Conservation (phyloP, 2,329 filamentous ascomycete species). For the Cladosporium halotolerans region DNA sequence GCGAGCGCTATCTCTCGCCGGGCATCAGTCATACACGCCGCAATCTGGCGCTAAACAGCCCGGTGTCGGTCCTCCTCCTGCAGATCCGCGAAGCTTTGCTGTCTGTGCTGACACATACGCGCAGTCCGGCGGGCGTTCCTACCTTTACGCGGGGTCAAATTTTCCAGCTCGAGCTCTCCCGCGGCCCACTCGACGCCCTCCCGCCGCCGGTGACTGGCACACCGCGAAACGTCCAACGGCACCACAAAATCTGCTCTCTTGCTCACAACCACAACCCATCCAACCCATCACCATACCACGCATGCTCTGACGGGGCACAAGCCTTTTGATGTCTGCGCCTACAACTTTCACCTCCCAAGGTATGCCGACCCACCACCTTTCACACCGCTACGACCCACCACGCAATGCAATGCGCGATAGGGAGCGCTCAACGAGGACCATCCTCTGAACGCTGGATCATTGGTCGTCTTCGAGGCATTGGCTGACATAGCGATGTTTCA, state of each 20-base stretch:
- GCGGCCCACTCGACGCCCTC: background rate
- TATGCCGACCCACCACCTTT: slow-evolving; percentile 29
- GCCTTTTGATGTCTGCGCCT: slow-evolving; percentile 41
- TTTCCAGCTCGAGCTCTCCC: background rate
- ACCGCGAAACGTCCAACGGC: background rate
- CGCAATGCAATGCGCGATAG: slow-evolving; percentile 14
- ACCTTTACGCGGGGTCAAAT: background rate
- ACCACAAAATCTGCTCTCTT: background rate
- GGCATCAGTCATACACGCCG: background rate
- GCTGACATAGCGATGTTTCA: slow-evolving; percentile 24
- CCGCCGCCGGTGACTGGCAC: background rate
- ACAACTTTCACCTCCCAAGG: slow-evolving; percentile 49
- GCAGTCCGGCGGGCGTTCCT: no score
- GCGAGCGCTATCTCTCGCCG: background rate
- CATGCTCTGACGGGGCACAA: slow-evolving; percentile 17
- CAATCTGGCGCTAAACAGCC: background rate
- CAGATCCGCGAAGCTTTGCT: background rate
- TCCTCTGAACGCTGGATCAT: no score
- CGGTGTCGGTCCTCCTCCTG: background rate
- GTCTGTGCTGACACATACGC: no score
- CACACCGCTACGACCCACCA: slow-evolving; percentile 26
- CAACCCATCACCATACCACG: background rate
- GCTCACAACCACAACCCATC: background rate
- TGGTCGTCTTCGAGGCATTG: background rate
- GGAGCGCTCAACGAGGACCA: background rate